phyloP scores from a whole-genome alignment of 2,329 filamentous ascomycete species.

The Diaporthe citriasiana region DNA sequence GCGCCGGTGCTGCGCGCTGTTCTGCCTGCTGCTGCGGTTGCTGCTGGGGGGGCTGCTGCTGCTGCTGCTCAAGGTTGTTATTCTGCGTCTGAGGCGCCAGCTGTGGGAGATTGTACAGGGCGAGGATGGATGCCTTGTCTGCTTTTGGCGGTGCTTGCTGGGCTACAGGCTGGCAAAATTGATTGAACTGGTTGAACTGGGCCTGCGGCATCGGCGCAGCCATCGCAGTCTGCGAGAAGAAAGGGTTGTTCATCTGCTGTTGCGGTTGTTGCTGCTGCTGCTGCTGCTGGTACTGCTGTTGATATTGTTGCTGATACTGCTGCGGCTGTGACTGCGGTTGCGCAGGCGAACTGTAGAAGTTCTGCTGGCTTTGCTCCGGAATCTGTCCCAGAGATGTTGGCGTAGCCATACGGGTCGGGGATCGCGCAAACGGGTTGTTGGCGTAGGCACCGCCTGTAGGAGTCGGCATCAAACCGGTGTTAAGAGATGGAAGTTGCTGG shows the following conservation, averaged over 20 bases:
- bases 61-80: slow-evolving; percentile 44
- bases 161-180: slow-evolving; percentile 51
- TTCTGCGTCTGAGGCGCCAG: slow-evolving; percentile 57
- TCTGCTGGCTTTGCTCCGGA: slow-evolving; percentile 64
- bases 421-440: slow-evolving; percentile 65
- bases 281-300: slow-evolving; percentile 40
- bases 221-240: slow-evolving; percentile 45
- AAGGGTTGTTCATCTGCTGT: slow-evolving; percentile 43
- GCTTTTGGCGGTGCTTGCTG: slow-evolving; percentile 62
- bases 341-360: slow-evolving; percentile 53
- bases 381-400: slow-evolving; percentile 64
- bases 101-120: slow-evolving; percentile 77
- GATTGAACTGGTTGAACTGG: slow-evolving; percentile 46
- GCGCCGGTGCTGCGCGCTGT: slow-evolving; percentile 46
- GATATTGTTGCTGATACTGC: slow-evolving; percentile 43
- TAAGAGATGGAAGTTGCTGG: slow-evolving; percentile 56
- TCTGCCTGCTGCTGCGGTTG: slow-evolving; percentile 46
- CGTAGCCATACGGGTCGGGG: slow-evolving; percentile 65
- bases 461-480: slow-evolving; percentile 48
- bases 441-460: slow-evolving; percentile 49
- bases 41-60: slow-evolving; percentile 44
- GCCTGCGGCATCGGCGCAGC: slow-evolving; percentile 41
- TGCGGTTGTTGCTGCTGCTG: slow-evolving; percentile 46
- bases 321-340: slow-evolving; percentile 45
- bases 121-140: slow-evolving; percentile 82